phyloP scores from a whole-genome alignment of 2,329 filamentous ascomycete genomes.

The Capronia coronata region DNA sequence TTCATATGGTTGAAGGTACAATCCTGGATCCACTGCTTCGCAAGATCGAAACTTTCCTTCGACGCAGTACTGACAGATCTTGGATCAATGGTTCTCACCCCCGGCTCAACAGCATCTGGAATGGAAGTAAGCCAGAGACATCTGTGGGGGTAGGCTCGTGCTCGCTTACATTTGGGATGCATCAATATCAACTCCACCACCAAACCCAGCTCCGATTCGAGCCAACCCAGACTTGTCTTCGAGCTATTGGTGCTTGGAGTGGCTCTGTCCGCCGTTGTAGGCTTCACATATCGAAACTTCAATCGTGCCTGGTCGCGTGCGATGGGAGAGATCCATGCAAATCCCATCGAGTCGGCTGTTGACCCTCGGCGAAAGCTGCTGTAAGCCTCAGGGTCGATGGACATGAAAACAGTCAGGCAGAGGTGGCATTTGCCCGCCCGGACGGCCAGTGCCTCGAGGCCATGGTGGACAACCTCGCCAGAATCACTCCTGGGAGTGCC shows the following conservation, averaged over 20 bases:
- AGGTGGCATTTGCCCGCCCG: slow-evolving; percentile 27
- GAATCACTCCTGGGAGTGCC: slow-evolving; percentile 12
- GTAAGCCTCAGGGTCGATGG: slow-evolving; percentile 27
- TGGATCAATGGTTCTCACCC: slow-evolving; percentile 25
- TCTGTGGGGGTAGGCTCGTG: neutral
- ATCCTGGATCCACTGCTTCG: slow-evolving; percentile 27
- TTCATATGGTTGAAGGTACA: slow-evolving; percentile 30
- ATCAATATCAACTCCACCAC: slow-evolving; percentile 28
- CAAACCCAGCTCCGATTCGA: slow-evolving; percentile 11
- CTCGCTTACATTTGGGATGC: slow-evolving; percentile 25
- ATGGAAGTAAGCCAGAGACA: neutral
- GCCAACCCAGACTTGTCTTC: slow-evolving; percentile 11
- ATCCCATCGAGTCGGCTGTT: slow-evolving; percentile 15
- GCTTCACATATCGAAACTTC: slow-evolving; percentile 26
- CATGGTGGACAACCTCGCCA: slow-evolving; percentile 25
- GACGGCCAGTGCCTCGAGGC: slow-evolving; percentile 25
- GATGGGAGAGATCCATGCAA: slow-evolving; percentile 25
- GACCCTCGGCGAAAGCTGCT: slow-evolving; percentile 18
- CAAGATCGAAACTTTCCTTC: slow-evolving; percentile 25
- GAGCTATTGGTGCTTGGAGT: slow-evolving; percentile 13
- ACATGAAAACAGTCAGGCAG: slow-evolving; percentile 28
- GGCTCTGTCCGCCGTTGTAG: slow-evolving; percentile 4
- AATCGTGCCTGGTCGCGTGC: slow-evolving; percentile 27
- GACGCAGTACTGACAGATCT: slow-evolving; percentile 23
- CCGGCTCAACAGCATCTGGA: slow-evolving; percentile 27